Percentiles rank a stretch among this genome's conserved stretches.
Conservation (phyloP, 2,329 filamentous ascomycete genomes). For the Ilyonectria mors-panacis region DNA sequence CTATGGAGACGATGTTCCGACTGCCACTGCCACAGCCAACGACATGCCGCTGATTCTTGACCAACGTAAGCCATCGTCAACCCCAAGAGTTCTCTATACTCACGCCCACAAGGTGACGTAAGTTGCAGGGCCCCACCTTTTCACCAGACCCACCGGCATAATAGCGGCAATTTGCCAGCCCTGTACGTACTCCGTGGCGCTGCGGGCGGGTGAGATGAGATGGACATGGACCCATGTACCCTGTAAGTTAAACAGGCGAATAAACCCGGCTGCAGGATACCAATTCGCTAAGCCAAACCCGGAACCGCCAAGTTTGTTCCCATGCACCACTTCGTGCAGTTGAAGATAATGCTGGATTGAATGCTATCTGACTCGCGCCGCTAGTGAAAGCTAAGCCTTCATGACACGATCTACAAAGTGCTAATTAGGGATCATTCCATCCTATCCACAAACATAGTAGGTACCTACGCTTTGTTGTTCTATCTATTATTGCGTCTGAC, state of each 20-base stretch:
- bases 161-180: not conserved
- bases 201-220: not conserved
- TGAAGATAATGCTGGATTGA: too few relatives aligned
- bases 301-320: not conserved
- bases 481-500: too few relatives aligned
- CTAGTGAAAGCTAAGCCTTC: not conserved
- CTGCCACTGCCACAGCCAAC: constrained; percentile 4
- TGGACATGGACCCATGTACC: not conserved
- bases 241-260: not conserved
- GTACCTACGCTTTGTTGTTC: too few relatives aligned
- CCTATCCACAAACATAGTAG: too few relatives aligned
- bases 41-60: not conserved
- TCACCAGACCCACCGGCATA: not conserved
- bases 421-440: not conserved
- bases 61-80: not conserved
- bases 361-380: not conserved
- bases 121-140: not conserved
- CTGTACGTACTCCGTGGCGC: too few relatives aligned
- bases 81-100: not conserved
- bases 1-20: not conserved
- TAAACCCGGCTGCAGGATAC: not conserved
- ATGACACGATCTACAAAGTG: not conserved
- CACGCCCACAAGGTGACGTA: not conserved
- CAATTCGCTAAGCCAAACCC: not conserved
- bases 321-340: too few relatives aligned